Base-by-base conservation (phyloP, 2,329 filamentous ascomycete species). In the Davidsoniella neocaledoniae region DNA sequence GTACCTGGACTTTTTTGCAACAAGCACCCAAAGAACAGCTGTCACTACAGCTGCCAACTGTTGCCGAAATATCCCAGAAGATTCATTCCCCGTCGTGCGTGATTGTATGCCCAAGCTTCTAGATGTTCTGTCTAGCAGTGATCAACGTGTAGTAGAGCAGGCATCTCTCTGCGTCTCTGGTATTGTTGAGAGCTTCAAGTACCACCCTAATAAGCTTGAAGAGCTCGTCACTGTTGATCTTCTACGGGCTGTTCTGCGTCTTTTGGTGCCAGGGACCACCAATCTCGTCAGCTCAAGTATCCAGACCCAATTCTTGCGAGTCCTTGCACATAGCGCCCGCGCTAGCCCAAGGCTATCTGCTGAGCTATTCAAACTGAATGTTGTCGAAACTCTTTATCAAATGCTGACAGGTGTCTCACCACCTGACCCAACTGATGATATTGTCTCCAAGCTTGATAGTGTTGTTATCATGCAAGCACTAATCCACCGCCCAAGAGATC, bases 381-480 rank as follows among this genome's bases (percentile, higher is more conserved):
- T 98, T 49, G 91, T 98, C 23, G 91, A 96, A 64, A 98, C 91
- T 0, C 70, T 98, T 2, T 98, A 96, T 61, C 91, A 98, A 64
- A 96, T 98, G 40, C 68, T 98, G 46, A 96, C 91, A 0, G 91
- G 91, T 17, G 86, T 98, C 2, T 96, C 91, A 0, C 88, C 91
- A 1, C 91, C 91, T 0, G 76, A 72, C 54, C 84, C 82, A 33
- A 80, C 74, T 1, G 80, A 87, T 36, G 81, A 90, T 61, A 76
- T 86, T 51, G 83, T 80, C 26, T 82, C 77, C 37, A 94, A 93
- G 65, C 82, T 96, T 55, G 90, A 96, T 64, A 94, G 87, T 60
- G 90, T 96, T 50, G 77, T 98, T 43, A 91, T 98, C 59, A 98
- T 98, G 93, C 91, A 98, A 66, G 87, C 93, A 37, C 72, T 98